Evolutionary conservation across 2,329 filamentous ascomycete genomes (phyloP), one percentile per base, ranked within the genome.

Genomic region (Exophiala calicioides): DNA sequence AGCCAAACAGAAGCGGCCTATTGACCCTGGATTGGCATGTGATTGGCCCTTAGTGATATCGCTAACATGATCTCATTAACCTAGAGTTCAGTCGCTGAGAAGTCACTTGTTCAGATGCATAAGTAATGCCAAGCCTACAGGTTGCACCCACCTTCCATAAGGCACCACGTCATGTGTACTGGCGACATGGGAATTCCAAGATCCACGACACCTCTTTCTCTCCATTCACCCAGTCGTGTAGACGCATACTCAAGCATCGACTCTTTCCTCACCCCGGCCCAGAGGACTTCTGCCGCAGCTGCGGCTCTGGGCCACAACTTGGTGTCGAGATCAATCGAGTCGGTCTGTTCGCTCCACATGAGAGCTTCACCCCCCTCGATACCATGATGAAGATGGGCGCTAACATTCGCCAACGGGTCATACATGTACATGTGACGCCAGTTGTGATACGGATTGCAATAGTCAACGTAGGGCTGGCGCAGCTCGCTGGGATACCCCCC

Each of bases 371-470:
- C 90, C 33, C 90, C 90, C 6, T 93, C 66, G 2, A 95, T 84
- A 9, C 88, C 77, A 61, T 84, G 75, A 19, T 81, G 79, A 32
- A 81, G 67, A 19, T 82, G 74, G 7, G 67, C 68, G 0, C 84
- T 78, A 3, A 95, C 74, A 34, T 79, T 80, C 2, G 70, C 74
- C 3, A 82, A 71, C 0, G 89, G 89, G 62, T 95, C 84, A 66
- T 91, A 86, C 15, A 81, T 79, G 74, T 95, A 95, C 48, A 91
- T 77, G 20, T 88, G 73, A 5, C 82, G 79, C 90, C 90, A 95
- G 69, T 80, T 87, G 72, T 95, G 89, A 62, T 76, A 75, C 1
- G 90, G 90, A 0, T 73, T 72, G 69, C 89, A 95, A 78, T 90
- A 95, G 71, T 94, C 88, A 48, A 73, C 69, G 71, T 86, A 95